phyloP scores from a whole-genome alignment of 2,329 filamentous ascomycete species.

The Ceratocystis cubensis region DNA sequence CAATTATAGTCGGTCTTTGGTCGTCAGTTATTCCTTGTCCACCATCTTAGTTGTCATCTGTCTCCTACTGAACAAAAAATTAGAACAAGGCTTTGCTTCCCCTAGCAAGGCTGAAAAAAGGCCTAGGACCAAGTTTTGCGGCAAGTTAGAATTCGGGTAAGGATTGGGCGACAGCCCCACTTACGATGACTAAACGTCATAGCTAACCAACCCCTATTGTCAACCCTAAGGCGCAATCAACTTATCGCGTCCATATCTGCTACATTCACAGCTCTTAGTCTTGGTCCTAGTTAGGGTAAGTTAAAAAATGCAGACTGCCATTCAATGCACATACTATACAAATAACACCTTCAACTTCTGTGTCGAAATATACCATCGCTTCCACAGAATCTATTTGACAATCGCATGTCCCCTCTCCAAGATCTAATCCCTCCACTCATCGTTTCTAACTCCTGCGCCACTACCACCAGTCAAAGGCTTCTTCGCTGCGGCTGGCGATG shows the following conservation, averaged over 20 bases:
- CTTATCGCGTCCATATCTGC: not conserved
- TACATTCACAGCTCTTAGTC: not conserved
- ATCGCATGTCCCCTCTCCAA: not conserved
- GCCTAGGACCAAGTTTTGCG: not conserved
- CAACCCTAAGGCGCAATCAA: not conserved
- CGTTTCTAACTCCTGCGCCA: slow-evolving; percentile 31
- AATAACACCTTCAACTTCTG: not conserved
- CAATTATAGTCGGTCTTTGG: too few species aligned
- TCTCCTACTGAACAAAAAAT: not conserved
- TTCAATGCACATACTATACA: slow-evolving; percentile 6
- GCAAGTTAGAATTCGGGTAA: not conserved
- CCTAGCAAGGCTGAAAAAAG: not conserved
- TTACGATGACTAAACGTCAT: slow-evolving; percentile 13
- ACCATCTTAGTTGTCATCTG: too few species aligned
- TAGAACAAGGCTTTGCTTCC: not conserved
- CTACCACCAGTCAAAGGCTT: slow-evolving; percentile 24
- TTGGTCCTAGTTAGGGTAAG: not conserved
- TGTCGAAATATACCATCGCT: not conserved
- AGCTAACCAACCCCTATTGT: not conserved
- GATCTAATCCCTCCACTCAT: slow-evolving; percentile 35
- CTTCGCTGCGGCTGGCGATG: slow-evolving; percentile 9
- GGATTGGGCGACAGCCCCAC: slow-evolving; percentile 11
- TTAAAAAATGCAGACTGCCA: not conserved
- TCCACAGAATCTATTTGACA: slow-evolving; percentile 2
- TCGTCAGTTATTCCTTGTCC: too few species aligned